Conservation (phyloP, 768 basidiomycete species). For the Pisolithus tinctorius region DNA sequence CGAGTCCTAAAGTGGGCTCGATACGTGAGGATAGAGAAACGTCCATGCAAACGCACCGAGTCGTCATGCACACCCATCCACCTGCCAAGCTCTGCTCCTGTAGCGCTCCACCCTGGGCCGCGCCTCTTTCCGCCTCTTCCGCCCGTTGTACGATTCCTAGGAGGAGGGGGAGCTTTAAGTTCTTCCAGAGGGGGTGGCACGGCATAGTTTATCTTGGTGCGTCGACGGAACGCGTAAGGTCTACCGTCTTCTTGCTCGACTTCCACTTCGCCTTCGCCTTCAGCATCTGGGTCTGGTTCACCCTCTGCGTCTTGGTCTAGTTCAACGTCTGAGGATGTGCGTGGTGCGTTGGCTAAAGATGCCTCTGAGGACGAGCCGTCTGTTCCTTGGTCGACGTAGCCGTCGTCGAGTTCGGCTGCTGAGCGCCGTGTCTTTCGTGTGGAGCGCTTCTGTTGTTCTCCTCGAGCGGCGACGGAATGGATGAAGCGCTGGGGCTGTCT, state of each 20-base stretch:
- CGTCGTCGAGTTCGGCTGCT: slow-evolving; percentile 41
- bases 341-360: slow-evolving; percentile 49
- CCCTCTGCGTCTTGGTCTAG: slow-evolving; percentile 31
- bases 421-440: slow-evolving; percentile 13
- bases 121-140: slow-evolving; percentile 35
- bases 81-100: slow-evolving; percentile 66
- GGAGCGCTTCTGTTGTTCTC: slow-evolving; percentile 17
- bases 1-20: slow-evolving; percentile 48
- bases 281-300: slow-evolving; percentile 34
- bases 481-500: slow-evolving; percentile 15
- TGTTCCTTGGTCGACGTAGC: slow-evolving; percentile 44
- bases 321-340: slow-evolving; percentile 32
- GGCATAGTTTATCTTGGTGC: slow-evolving; percentile 66
- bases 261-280: slow-evolving; percentile 34
- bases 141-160: slow-evolving; percentile 31
- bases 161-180: slow-evolving; percentile 29
- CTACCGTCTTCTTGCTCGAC: slow-evolving; percentile 33
- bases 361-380: slow-evolving; percentile 44
- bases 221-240: slow-evolving; percentile 56
- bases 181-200: slow-evolving; percentile 81
- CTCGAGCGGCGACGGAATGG: neutral
- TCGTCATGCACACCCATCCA: slow-evolving; percentile 78
- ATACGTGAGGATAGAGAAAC: neutral
- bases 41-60: slow-evolving; percentile 37
- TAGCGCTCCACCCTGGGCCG: slow-evolving; percentile 72